Base-by-base conservation (phyloP, 2,329 filamentous ascomycete genomes). In the Proliferodiscus dingleyae region DNA sequence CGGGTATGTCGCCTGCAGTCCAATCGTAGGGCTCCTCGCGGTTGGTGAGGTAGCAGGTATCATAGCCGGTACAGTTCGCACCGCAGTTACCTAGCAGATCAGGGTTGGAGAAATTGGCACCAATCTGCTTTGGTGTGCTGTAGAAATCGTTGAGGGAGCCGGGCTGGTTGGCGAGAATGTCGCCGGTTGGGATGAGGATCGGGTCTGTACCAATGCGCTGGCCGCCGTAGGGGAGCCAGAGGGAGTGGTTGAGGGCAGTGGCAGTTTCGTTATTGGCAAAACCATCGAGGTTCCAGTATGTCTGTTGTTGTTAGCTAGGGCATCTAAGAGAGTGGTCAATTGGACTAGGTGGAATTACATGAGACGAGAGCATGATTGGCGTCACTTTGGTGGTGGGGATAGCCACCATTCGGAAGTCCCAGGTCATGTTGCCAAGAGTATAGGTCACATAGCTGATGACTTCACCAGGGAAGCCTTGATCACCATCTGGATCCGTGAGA, bases 231-330 rank as follows among this genome's bases (percentile, higher is more conserved):
- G 87, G 87, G 62, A 90, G 62, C 63, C 82, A 74, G 37, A 90
- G 72, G 11, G 81, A 84, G 69, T 89, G 83, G 68, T 89, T 86
- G 43, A 87, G 71, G 11, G 77, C 75, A 2, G 69, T 71, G 46
- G 72, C 71, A 2, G 83, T 86, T 62, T 85, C 74, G 47, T 83
- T 79, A 68, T 89, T 88, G 59, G 83, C 74, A 59, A 86, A 91
- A 26, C 82, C 87, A 59, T 90, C 86, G 36, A 91, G 71, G 64
- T 90, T 90, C 87, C 86, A 91, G 73, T 91, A 91, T 6, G 78
- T 79, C 71, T 87, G 73, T 54, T 71, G 75, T 13, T 15, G 18
- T 45, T 13, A 23, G 41, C 48, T 36, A 41, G 38, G 13, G 16
- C 18, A 32, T 33, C n/a, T 4, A 19, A 9, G 16, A 6, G 15